Base-by-base conservation (phyloP, 768 basidiomycete genomes). In the Termitomyces sp. region DNA sequence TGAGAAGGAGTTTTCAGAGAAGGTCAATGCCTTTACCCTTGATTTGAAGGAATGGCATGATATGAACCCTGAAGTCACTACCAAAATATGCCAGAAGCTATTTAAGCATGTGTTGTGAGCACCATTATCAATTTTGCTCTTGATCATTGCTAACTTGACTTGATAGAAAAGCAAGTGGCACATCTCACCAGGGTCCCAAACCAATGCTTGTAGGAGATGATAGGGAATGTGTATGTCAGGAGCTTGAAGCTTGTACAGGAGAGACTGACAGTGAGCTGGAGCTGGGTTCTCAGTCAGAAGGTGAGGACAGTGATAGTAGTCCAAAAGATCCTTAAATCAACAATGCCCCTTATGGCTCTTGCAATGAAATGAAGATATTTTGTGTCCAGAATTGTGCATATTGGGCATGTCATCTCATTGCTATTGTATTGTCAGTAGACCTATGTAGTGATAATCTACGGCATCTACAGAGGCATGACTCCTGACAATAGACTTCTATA, bases 41-140 rank as follows among this genome's bases (percentile, higher is more conserved):
- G 57, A 53, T 51, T 24, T 58, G 16, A 40, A 58, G 13, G 2
- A 18, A 8, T 58, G 57, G 52, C 52, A 53, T 0, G 12, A 47
- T 16, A 20, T 53, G 33, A 58, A 53, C 32, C 10, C 39, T 18
- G 14, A 4, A 4, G 57, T 58, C 32, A 58, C 45, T 6, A 53
- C 45, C 0, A 58, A 58, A 24, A 3, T 20, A 10, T 18, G 57
- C 14, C 47, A 53, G 37, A 58, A 58, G 30, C 34, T 58, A 16
- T 58, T 53, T 45, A 14, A 10, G 12, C 36, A 26, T 48, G 57
- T 49, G 3, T 37, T 24, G 49, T 57, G 18, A 34, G 32, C 32
- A 8, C 32, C 32, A 32, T 32, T 32, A 32, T 32, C 5, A 32
- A 32, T 50, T 30, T 50, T 36, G 14, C n/a, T 34, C 12, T 22